Percentiles rank a stretch among this genome's conserved stretches.
These are phyloP conservation scores for Anthostomella pinea DNA, from an alignment of 2,329 filamentous ascomycete genomes.

Conservation along the genomic window DNA sequence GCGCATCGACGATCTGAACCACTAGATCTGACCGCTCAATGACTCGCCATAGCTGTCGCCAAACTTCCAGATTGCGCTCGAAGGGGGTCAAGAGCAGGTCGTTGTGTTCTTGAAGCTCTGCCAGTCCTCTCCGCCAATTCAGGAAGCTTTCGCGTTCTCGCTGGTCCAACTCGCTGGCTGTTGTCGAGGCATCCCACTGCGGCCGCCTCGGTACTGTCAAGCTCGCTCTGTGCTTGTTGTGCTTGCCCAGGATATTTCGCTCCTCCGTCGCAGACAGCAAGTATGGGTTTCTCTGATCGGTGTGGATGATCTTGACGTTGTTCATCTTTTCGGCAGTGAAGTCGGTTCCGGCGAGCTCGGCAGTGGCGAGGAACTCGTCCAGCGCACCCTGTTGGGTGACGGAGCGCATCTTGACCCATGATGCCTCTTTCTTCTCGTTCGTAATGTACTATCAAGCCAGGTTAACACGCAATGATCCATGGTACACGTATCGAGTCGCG, in stretches of 20 bases:
- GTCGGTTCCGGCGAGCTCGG: constrained; percentile 95
- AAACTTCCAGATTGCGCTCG: constrained; percentile 94
- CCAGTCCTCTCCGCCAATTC: constrained; percentile 84
- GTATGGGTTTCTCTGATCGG: constrained; percentile 93
- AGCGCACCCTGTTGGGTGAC: constrained; percentile 95
- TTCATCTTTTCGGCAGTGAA: constrained; percentile 99
- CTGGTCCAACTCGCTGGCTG: constrained; percentile 74
- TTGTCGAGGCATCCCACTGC: constrained; percentile 83
- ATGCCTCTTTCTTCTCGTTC: constrained; percentile 84
- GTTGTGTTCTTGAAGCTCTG: constrained; percentile 89
- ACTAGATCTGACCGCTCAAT: constrained; percentile 95
- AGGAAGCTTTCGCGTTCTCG: constrained; percentile 78
- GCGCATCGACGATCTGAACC: constrained; percentile 96
- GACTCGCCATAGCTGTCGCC: constrained; percentile 96
- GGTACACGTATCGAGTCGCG: constrained; percentile 1
- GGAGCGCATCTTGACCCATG: constrained; percentile 99
- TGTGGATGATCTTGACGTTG: constrained; percentile 98
- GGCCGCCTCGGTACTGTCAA: constrained; percentile 89
- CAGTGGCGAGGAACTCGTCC: constrained; percentile 94
- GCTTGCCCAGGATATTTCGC: constrained; percentile 72
- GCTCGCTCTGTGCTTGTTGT: constrained; percentile 72
- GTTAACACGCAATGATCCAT: constrained; percentile 2
- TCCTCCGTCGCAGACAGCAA: constrained; percentile 84
- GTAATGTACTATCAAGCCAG: constrained; percentile 67
- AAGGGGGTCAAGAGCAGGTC: constrained; percentile 97